Evolutionary conservation across 148 eudicot species (phyloP).

Genomic region (Vaccinium myrtillus): DNA sequence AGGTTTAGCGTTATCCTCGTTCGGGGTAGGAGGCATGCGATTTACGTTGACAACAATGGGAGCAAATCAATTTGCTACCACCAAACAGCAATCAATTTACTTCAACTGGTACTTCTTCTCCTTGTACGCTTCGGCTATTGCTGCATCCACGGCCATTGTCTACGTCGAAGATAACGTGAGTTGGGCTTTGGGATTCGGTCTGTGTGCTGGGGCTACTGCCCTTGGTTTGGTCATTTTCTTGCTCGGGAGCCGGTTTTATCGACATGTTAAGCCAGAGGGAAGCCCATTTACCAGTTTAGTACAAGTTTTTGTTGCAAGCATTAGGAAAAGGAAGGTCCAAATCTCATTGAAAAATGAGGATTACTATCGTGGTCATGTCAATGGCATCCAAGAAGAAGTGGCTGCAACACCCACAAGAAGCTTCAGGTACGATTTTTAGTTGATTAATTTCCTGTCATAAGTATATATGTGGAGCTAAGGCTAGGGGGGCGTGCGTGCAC

Average conservation of each 20-base stretch:
- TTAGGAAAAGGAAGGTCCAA: constrained; percentile 29
- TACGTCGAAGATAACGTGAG: constrained; percentile 45
- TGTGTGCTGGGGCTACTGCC: constrained; percentile 26
- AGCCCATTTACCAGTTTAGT: constrained; percentile 40
- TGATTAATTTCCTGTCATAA: neutral
- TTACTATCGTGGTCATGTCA: constrained; percentile 20
- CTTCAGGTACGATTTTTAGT: constrained; percentile 33
- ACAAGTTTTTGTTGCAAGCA: constrained; percentile 39
- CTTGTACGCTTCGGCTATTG: constrained; percentile 10
- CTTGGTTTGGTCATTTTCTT: constrained; percentile 32
- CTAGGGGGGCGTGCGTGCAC: too few relatives aligned
- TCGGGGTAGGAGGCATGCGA: constrained; percentile 42
- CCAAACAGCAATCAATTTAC: constrained; percentile 35
- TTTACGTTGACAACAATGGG: constrained; percentile 46
- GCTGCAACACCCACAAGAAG: constrained; percentile 25
- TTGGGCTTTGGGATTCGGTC: constrained; percentile 39
- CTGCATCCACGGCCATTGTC: constrained; percentile 34
- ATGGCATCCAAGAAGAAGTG: constrained; percentile 1
- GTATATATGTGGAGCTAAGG: neutral
- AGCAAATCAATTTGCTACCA: constrained; percentile 35
- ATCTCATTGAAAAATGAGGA: constrained; percentile 22
- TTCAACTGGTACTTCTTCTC: constrained; percentile 44
- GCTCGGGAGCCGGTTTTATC: constrained; percentile 33
- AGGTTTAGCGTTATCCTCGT: constrained; percentile 24
- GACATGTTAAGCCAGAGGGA: constrained; percentile 28